These are phyloP conservation scores for Chaetothyriales sp. DNA, from an alignment of 2,329 filamentous ascomycete genomes.

Conservation along the genomic window DNA sequence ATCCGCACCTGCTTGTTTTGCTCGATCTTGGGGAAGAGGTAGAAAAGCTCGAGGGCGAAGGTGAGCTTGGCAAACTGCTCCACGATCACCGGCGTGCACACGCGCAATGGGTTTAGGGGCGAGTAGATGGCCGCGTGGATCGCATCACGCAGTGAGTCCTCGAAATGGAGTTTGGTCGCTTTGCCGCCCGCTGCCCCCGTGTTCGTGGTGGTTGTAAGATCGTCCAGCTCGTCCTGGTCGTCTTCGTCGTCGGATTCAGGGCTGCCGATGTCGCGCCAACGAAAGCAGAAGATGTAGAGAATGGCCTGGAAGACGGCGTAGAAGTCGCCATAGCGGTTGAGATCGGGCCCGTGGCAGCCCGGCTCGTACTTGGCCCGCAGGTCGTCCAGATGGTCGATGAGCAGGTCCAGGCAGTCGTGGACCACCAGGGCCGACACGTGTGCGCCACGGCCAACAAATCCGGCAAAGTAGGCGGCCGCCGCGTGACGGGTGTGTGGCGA, in stretches of 20 bases:
- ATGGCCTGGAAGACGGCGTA: constrained; percentile 80
- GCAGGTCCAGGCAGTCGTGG: constrained; percentile 64
- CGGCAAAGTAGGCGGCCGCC: constrained; percentile 81
- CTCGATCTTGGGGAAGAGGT: constrained; percentile 75
- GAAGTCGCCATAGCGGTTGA: constrained; percentile 68
- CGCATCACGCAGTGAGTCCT: constrained; percentile 55
- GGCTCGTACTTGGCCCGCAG: constrained; percentile 60
- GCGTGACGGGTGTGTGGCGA: constrained; percentile 64
- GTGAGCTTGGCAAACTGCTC: constrained; percentile 80
- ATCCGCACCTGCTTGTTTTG: constrained; percentile 73
- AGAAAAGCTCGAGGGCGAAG: constrained; percentile 72
- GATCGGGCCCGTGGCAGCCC: constrained; percentile 63
- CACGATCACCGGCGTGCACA: constrained; percentile 82
- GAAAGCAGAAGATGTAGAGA: constrained; percentile 93
- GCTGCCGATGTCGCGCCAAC: constrained; percentile 75
- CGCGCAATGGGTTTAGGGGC: constrained; percentile 83
- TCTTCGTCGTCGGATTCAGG: constrained; percentile 31
- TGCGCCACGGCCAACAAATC: constrained; percentile 80
- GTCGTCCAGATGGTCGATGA: constrained; percentile 61
- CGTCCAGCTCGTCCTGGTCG: constrained; percentile 39
- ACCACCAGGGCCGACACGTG: constrained; percentile 63
- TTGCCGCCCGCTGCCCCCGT: constrained; percentile 29
- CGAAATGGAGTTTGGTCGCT: constrained; percentile 59
- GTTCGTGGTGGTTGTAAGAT: constrained; percentile 18
- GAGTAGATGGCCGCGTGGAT: constrained; percentile 69